Conservation (phyloP, 768 basidiomycete genomes). For the Cubamyces sp. region DNA sequence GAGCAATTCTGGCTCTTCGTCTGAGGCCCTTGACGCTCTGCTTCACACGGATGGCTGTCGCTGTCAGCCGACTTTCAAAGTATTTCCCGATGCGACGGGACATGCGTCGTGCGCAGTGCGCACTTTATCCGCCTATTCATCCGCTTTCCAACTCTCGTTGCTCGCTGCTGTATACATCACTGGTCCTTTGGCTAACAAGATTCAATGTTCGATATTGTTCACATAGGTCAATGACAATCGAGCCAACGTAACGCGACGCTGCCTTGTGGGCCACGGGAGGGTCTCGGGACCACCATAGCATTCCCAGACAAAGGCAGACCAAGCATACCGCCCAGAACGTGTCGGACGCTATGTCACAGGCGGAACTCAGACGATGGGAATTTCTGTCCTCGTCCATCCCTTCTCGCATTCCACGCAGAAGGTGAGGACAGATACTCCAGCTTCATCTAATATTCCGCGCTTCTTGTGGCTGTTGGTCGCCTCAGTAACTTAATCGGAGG, state of each 20-base stretch:
- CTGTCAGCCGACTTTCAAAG: background rate
- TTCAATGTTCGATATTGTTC: no score
- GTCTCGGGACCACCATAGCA: no score
- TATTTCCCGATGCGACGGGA: no score
- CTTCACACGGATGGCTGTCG: background rate
- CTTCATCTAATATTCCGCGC: constrained; percentile 3
- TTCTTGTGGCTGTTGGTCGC: constrained; percentile 14
- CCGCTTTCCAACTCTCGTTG: background rate
- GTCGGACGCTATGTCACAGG: constrained; percentile 10
- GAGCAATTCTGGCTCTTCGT: background rate
- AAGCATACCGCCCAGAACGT: background rate
- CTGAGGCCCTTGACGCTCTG: no score
- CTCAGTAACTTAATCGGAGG: constrained; percentile 19
- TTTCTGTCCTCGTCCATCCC: background rate
- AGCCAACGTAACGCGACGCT: no score
- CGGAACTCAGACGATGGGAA: constrained; percentile 17
- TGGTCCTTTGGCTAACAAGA: no score
- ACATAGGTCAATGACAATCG: no score
- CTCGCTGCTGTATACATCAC: no score
- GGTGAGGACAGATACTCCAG: background rate
- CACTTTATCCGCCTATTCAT: no score
- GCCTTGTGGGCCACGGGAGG: no score
- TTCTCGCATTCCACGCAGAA: constrained; percentile 16
- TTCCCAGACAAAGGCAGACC: background rate
- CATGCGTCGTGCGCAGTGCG: no score